Evolutionary conservation across 2,329 filamentous ascomycete species (phyloP).

Genomic region (Nemania diffusa): DNA sequence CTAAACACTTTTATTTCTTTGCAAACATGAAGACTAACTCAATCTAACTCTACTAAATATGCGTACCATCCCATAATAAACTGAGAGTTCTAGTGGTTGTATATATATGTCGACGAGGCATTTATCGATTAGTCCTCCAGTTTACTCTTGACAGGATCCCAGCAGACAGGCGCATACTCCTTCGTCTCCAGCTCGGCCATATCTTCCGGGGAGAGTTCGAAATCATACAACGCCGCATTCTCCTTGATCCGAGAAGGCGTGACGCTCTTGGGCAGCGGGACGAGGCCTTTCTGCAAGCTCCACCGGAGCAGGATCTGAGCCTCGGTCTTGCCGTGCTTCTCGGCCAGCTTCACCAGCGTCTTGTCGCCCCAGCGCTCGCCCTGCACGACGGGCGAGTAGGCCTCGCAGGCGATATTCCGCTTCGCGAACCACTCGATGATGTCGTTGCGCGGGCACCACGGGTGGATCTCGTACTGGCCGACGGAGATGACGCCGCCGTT

Average conservation of each 20-base stretch:
- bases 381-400: conserved; percentile 69
- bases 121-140: conserved; percentile 53
- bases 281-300: conserved; percentile 80
- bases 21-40: neutral
- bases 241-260: conserved; percentile 72
- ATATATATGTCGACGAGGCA: neutral
- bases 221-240: conserved; percentile 68
- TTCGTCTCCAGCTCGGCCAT: conserved; percentile 60
- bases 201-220: conserved; percentile 65
- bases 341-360: conserved; percentile 70
- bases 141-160: conserved; percentile 64
- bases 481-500: conserved; percentile 80
- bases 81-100: neutral
- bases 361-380: conserved; percentile 78
- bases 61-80: neutral
- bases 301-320: conserved; percentile 84
- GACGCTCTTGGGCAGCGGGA: conserved; percentile 80
- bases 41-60: neutral
- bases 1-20: neutral
- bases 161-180: conserved; percentile 65
- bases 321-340: conserved; percentile 78
- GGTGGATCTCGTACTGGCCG: conserved; percentile 90
- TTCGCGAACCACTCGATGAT: conserved; percentile 80
- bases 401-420: conserved; percentile 70
- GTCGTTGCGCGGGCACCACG: conserved; percentile 83